These are phyloP conservation scores for Schizothecium vesticola DNA, from an alignment of 495 filamentous ascomycete species.

Conservation along the genomic window DNA sequence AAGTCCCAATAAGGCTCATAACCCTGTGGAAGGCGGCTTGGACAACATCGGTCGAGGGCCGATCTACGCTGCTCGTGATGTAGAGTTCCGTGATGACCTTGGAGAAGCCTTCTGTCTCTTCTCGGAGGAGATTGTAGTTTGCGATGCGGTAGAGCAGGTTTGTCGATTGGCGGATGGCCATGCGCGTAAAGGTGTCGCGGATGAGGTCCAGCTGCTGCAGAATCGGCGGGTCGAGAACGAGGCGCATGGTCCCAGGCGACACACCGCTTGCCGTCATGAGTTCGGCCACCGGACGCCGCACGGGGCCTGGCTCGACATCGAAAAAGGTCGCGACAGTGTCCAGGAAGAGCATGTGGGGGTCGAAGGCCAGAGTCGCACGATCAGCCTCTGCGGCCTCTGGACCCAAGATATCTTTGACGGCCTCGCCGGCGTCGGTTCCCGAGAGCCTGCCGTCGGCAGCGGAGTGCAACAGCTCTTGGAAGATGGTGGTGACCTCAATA, in stretches of 20 bases:
- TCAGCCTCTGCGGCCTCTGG: conserved; percentile 44
- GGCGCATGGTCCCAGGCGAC: conserved; percentile 65
- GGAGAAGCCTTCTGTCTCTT: conserved; percentile 91
- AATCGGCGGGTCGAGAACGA: conserved; percentile 71
- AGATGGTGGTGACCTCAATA: conserved; percentile 60
- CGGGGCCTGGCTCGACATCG: conserved; percentile 53
- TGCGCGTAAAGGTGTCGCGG: conserved; percentile 73
- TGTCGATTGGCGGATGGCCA: conserved; percentile 82
- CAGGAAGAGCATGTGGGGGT: conserved; percentile 68
- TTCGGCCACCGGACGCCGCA: conserved; percentile 39
- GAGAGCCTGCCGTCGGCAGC: conserved; percentile 62
- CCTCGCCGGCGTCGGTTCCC: conserved; percentile 61
- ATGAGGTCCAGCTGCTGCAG: conserved; percentile 72
- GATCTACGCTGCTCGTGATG: conserved; percentile 51
- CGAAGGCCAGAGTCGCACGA: conserved; percentile 40
- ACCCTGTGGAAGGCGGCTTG: conserved; percentile 50
- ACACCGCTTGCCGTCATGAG: conserved; percentile 69
- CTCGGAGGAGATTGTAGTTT: conserved; percentile 91
- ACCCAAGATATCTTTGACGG: conserved; percentile 69
- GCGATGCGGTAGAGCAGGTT: conserved; percentile 90
- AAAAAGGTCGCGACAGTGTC: conserved; percentile 73
- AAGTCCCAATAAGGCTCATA: conserved; percentile 60
- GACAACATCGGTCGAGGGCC: conserved; percentile 43
- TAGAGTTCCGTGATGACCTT: conserved; percentile 60
- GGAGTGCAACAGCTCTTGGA: conserved; percentile 78